Evolutionary conservation across 2,329 filamentous ascomycete genomes (phyloP).

Genomic region (Pseudogymnoascus sp.): DNA sequence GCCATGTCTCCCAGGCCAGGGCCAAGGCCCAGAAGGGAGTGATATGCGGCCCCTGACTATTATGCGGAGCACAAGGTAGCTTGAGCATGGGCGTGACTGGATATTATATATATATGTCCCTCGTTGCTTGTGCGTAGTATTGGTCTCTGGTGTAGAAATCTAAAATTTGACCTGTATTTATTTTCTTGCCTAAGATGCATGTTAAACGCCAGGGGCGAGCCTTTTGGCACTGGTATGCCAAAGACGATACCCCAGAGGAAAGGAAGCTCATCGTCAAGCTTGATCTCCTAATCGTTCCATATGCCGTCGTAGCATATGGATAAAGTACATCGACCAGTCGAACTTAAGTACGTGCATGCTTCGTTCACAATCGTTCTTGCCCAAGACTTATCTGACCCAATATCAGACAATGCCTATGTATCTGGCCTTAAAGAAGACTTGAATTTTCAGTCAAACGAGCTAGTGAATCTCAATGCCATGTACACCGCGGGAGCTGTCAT

Average conservation of each 20-base stretch:
- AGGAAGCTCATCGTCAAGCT: slow-evolving; percentile 46
- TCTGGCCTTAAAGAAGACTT: slow-evolving; percentile 33
- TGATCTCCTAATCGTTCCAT: slow-evolving; percentile 47
- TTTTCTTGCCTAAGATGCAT: slow-evolving; percentile 10
- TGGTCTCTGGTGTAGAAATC: not conserved
- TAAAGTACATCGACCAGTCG: slow-evolving; percentile 25
- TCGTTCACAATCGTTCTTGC: not conserved
- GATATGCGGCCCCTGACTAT: not conserved
- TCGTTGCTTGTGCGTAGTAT: not conserved
- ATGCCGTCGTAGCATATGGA: slow-evolving; percentile 47
- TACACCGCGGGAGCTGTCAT: slow-evolving; percentile 49
- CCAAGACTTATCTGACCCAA: slow-evolving; percentile 13
- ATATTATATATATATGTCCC: not conserved
- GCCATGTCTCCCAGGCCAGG: not conserved
- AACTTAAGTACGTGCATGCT: slow-evolving; percentile 16
- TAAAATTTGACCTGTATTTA: not conserved
- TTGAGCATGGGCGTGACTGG: not conserved
- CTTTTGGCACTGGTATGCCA: slow-evolving; percentile 38
- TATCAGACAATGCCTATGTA: slow-evolving; percentile 32
- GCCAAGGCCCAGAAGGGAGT: not conserved
- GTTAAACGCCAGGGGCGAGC: slow-evolving; percentile 17
- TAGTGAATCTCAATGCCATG: slow-evolving; percentile 34
- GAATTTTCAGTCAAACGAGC: slow-evolving; percentile 29
- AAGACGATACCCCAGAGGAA: slow-evolving; percentile 42
- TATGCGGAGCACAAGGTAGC: not conserved